phyloP scores from a whole-genome alignment of 257 asterid genomes.

The Penstemon eatonii region DNA sequence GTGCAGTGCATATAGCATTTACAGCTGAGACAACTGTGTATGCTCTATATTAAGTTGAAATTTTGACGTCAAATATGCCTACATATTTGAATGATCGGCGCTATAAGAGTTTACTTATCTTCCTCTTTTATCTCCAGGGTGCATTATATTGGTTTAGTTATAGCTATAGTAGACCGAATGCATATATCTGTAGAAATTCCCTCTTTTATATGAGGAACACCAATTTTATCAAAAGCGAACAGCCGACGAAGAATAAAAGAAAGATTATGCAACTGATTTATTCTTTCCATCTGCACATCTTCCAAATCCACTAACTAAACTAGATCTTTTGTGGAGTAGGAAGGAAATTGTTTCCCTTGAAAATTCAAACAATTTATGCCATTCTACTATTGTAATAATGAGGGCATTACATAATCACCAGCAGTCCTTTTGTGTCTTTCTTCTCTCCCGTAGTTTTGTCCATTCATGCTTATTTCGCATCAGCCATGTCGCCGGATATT shows the following conservation, averaged over 20 bases:
- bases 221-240: not conserved
- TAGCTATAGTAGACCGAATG: not conserved
- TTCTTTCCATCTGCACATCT: conserved; percentile 2
- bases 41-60: conserved; percentile 11
- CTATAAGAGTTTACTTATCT: not conserved
- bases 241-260: not conserved
- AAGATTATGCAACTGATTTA: not conserved
- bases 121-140: not conserved
- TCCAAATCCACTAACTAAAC: conserved; percentile 2
- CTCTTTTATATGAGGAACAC: not conserved
- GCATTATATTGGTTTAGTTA: conserved; percentile 4
- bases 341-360: not conserved
- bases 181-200: not conserved
- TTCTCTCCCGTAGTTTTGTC: not conserved
- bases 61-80: conserved; percentile 12
- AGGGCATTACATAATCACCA: not conserved
- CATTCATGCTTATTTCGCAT: not conserved
- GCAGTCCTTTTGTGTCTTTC: not conserved
- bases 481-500: not conserved
- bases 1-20: not conserved
- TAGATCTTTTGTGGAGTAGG: conserved; percentile 6
- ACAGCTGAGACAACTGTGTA: not conserved
- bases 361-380: not conserved
- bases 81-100: not conserved
- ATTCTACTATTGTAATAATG: not conserved